A percentile compares a stretch with the other conserved stretches of the same genome.
Evolutionary conservation across 129 eudicot species (phyloP).

Genomic region (Arctium lappa): DNA sequence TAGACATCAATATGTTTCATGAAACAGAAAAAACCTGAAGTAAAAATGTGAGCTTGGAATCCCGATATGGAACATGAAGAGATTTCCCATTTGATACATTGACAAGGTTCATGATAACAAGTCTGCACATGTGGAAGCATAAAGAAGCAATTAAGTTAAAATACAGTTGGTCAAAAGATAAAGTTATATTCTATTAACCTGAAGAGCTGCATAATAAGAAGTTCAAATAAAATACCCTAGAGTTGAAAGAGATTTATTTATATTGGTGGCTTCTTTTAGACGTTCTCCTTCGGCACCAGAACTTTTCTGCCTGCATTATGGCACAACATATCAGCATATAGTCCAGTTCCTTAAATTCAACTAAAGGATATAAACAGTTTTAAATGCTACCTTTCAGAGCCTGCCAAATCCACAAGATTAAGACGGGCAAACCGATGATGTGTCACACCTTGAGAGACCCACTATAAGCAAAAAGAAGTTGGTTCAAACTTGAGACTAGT

Average conservation of each 20-base stretch:
- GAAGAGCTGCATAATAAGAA: constrained; percentile 3
- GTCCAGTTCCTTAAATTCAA: background rate
- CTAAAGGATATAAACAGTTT: background rate
- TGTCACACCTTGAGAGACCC: constrained; percentile 96
- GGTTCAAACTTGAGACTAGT: background rate
- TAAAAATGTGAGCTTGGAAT: constrained; percentile 95
- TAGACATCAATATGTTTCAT: constrained; percentile 1
- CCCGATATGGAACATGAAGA: constrained; percentile 92
- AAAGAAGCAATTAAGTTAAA: background rate
- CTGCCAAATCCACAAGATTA: constrained; percentile 99
- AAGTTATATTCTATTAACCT: constrained; percentile 10
- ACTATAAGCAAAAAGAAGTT: constrained; percentile 46
- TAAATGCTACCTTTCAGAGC: constrained; percentile 86
- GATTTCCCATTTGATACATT: constrained; percentile 88
- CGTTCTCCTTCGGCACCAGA: constrained; percentile 99
- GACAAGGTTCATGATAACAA: constrained; percentile 97
- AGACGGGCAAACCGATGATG: constrained; percentile 97
- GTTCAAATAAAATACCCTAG: constrained; percentile 56
- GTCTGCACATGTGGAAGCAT: constrained; percentile 47
- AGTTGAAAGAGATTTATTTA: constrained; percentile 95
- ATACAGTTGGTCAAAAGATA: background rate
- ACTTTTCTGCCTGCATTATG: constrained; percentile 80
- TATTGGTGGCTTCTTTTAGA: constrained; percentile 94
- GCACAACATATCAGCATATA: constrained; percentile 9
- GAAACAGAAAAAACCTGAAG: constrained; percentile 70